Conservation (phyloP, 306 rosid genomes). For the Crotalaria pallida region DNA sequence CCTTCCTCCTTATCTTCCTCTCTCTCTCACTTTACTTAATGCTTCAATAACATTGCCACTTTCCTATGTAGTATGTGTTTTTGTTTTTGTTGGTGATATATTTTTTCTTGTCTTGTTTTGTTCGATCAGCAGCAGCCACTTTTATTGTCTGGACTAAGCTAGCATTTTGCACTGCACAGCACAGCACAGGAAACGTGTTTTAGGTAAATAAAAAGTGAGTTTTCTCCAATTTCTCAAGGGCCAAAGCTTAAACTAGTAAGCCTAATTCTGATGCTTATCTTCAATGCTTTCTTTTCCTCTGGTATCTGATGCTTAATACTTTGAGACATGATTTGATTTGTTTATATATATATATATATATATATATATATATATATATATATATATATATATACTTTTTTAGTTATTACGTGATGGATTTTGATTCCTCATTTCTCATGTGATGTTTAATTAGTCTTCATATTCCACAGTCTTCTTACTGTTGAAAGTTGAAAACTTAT, state of each 20-base stretch:
- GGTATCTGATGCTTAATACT: neutral
- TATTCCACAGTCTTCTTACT: conserved; percentile 24
- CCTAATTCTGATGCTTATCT: neutral
- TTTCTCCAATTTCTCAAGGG: neutral
- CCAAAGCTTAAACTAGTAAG: neutral
- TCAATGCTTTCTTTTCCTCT: neutral
- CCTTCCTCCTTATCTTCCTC: neutral
- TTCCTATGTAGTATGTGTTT: neutral
- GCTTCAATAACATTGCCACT: neutral
- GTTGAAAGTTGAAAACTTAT: conserved; percentile 35
- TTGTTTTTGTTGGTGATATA: neutral
- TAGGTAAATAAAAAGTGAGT: conserved; percentile 13
- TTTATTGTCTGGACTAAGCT: conserved; percentile 38
- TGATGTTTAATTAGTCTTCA: conserved; percentile 21
- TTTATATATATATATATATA: too few relatives aligned
- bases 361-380: too few relatives aligned
- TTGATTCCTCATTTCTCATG: conserved; percentile 31
- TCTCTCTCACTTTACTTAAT: neutral
- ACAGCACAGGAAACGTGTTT: conserved; percentile 29
- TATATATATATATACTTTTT: neutral
- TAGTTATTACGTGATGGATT: neutral
- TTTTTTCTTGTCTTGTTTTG: conserved; percentile 16
- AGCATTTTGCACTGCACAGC: conserved; percentile 33
- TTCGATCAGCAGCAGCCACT: conserved; percentile 39
- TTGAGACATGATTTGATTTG: too few relatives aligned